Evolutionary conservation across 257 asterid genomes (phyloP).

Genomic region (Solanum chaucha): DNA sequence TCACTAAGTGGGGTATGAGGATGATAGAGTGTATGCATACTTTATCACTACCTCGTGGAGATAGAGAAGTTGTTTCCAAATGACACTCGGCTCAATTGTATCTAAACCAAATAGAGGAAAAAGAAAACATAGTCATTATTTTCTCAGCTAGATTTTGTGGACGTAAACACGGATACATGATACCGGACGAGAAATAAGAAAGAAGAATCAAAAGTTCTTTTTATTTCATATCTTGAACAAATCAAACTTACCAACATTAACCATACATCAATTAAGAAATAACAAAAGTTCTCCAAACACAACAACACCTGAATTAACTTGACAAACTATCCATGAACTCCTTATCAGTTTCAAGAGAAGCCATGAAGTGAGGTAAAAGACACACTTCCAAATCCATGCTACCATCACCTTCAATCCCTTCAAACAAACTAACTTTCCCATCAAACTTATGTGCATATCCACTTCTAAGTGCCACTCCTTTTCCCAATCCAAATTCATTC

Average conservation of each 20-base stretch:
- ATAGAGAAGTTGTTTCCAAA: too few relatives aligned
- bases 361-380: slow-evolving; percentile 15
- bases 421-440: slow-evolving; percentile 13
- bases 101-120: too few relatives aligned
- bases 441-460: slow-evolving; percentile 21
- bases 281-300: background rate
- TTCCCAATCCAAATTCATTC: slow-evolving; percentile 27
- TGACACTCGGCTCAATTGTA: too few relatives aligned
- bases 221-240: background rate
- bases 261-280: background rate
- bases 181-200: background rate
- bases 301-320: background rate
- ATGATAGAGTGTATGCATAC: fast-evolving
- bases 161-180: background rate
- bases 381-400: slow-evolving; percentile 28
- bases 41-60: too few relatives aligned
- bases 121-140: too few relatives aligned
- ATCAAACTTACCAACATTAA: background rate
- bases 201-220: background rate
- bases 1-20: fast-evolving
- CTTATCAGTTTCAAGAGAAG: slow-evolving; percentile 16
- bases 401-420: slow-evolving; percentile 18
- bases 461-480: slow-evolving; percentile 23
- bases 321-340: slow-evolving; percentile 10
- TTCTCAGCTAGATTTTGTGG: too few relatives aligned